Conservation (phyloP, 768 basidiomycete genomes). For the Lentinula guzmanii region DNA sequence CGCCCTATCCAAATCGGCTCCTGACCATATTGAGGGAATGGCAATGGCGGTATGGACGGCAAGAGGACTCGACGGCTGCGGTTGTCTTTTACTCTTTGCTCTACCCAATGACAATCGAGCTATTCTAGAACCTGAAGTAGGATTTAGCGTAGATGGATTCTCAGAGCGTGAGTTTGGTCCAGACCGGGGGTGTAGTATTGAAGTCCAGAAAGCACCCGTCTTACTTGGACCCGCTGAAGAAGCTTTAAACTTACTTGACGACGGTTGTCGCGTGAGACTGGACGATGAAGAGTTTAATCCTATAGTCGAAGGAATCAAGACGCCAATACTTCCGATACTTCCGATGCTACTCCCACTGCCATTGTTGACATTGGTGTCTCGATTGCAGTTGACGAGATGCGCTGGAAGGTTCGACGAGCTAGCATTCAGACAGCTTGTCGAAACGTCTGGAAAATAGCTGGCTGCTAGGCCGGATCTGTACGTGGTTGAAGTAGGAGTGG, state of each 20-base stretch:
- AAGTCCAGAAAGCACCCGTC: constrained; percentile 2
- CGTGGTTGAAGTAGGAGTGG: neutral
- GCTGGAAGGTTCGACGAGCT: neutral
- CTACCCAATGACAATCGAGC: neutral
- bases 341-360: constrained; percentile 4
- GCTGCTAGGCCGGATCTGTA: neutral
- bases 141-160: neutral
- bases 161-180: neutral
- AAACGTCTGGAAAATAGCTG: constrained; percentile 4
- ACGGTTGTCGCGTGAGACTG: neutral
- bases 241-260: neutral
- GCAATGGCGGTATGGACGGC: neutral
- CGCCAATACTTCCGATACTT: constrained; percentile 5
- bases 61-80: neutral
- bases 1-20: neutral
- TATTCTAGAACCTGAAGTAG: neutral
- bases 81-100: neutral
- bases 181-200: constrained; percentile 2
- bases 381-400: neutral
- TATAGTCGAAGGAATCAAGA: constrained; percentile 5
- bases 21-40: constrained; percentile 5
- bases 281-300: constrained; percentile 3
- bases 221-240: neutral
- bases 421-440: neutral
- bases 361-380: neutral